phyloP scores from a whole-genome alignment of 169 alveolate species.

The Plasmodium relictum region DNA sequence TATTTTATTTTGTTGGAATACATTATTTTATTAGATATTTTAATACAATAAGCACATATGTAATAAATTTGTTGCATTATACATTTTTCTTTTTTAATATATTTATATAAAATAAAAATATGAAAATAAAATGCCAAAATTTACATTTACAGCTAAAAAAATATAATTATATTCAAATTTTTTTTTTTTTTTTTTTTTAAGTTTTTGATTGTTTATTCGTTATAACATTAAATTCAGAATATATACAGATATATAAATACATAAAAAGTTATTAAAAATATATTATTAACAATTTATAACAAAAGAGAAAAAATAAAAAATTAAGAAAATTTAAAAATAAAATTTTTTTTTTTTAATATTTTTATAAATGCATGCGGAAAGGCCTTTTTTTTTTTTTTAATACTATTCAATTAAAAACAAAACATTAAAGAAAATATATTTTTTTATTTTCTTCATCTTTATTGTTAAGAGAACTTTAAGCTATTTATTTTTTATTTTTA shows the following conservation, averaged over 20 bases:
- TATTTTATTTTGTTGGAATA: not conserved
- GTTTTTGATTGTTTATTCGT: not conserved
- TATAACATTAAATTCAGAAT: not conserved
- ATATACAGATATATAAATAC: not conserved
- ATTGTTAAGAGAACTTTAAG: too few relatives aligned
- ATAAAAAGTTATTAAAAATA: not conserved
- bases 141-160: conserved; percentile 5
- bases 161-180: not conserved
- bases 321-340: too few relatives aligned
- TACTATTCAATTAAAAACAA: conserved; percentile 3
- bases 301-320: not conserved
- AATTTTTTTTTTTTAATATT: not conserved
- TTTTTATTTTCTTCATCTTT: conserved; percentile 10
- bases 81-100: not conserved
- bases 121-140: not conserved
- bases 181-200: not conserved
- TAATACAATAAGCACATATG: not conserved
- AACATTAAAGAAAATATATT: conserved; percentile 4
- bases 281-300: not conserved
- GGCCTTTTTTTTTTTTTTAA: conserved; percentile 20
- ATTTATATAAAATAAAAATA: not conserved
- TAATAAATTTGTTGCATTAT: not conserved
- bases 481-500: too few relatives aligned
- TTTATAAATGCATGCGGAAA: conserved; percentile 64
- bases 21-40: not conserved